phyloP scores from a whole-genome alignment of 1,139 yeast species.

The Spencermartinsiella ligniputridi region DNA sequence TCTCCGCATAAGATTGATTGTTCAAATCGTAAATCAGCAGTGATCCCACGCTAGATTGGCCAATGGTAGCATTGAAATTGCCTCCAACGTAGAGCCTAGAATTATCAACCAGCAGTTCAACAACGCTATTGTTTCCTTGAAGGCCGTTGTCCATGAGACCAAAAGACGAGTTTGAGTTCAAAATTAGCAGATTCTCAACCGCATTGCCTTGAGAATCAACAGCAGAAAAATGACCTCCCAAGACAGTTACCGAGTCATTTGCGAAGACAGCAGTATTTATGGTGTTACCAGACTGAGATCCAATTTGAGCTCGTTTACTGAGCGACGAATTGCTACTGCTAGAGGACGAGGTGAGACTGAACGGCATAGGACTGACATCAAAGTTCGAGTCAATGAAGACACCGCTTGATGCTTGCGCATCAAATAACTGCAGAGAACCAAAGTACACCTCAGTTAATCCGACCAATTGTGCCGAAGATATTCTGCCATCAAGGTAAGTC shows the following conservation, averaged over 20 bases:
- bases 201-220: slow-evolving; percentile 20
- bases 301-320: slow-evolving; percentile 19
- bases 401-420: slow-evolving; percentile 27
- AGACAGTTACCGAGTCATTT: slow-evolving; percentile 46
- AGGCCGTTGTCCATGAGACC: slow-evolving; percentile 36
- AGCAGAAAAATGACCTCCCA: slow-evolving; percentile 50
- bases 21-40: slow-evolving; percentile 49
- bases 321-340: slow-evolving; percentile 20
- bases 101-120: slow-evolving; percentile 41
- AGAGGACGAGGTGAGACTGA: slow-evolving; percentile 34
- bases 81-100: slow-evolving; percentile 48
- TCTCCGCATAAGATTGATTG: slow-evolving; percentile 36
- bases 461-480: slow-evolving; percentile 16
- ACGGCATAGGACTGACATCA: slow-evolving; percentile 25
- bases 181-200: slow-evolving; percentile 39
- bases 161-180: slow-evolving; percentile 30
- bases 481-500: slow-evolving; percentile 20
- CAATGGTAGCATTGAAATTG: slow-evolving; percentile 42
- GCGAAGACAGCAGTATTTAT: slow-evolving; percentile 39
- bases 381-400: slow-evolving; percentile 23
- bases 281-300: slow-evolving; percentile 16
- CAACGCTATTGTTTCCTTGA: slow-evolving; percentile 37
- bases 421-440: slow-evolving; percentile 24
- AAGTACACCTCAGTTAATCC: slow-evolving; percentile 19
- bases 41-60: slow-evolving; percentile 35